Percentiles rank a stretch among this genome's conserved stretches.
These are phyloP conservation scores for Plantago lanceolata DNA, from an alignment of 305 asterid species.

Conservation along the genomic window DNA sequence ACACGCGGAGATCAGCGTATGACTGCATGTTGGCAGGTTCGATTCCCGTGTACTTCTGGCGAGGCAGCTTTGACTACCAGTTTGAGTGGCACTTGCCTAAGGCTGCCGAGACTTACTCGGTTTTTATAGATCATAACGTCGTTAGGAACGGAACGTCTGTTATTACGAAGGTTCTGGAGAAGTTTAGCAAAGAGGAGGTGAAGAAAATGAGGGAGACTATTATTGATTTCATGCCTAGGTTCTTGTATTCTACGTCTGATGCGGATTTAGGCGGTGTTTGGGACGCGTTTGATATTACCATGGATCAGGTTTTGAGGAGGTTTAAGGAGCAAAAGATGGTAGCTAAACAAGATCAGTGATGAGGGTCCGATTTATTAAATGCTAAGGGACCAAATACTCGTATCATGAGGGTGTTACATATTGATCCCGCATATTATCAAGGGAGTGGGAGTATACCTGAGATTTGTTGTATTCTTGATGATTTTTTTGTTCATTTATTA, in stretches of 20 bases:
- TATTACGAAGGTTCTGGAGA: slow-evolving; percentile 44
- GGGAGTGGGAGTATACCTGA: too few relatives aligned
- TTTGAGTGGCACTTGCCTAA: slow-evolving; percentile 68
- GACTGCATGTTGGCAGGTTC: slow-evolving; percentile 53
- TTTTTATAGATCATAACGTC: slow-evolving; percentile 47
- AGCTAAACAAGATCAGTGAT: neutral
- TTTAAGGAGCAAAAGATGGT: slow-evolving; percentile 42
- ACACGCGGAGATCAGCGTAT: slow-evolving; percentile 34
- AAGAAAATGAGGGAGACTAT: slow-evolving; percentile 54
- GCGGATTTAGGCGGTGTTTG: slow-evolving; percentile 39
- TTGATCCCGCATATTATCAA: too few relatives aligned
- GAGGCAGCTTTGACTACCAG: slow-evolving; percentile 51
- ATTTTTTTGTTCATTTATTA: too few relatives aligned
- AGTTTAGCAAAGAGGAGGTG: slow-evolving; percentile 42
- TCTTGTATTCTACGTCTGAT: slow-evolving; percentile 44
- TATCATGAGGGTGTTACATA: too few relatives aligned
- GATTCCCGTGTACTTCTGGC: slow-evolving; percentile 73
- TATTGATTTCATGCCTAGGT: slow-evolving; percentile 50
- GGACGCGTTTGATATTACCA: slow-evolving; percentile 67
- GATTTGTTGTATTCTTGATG: too few relatives aligned
- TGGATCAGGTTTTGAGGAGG: slow-evolving; percentile 60
- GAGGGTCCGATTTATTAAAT: neutral
- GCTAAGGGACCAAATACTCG: too few relatives aligned
- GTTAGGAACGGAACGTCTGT: slow-evolving; percentile 41
- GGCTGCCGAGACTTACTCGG: slow-evolving; percentile 64